These are phyloP conservation scores for Hibiscus trionum DNA, from an alignment of 345 rosid species.

Conservation along the genomic window DNA sequence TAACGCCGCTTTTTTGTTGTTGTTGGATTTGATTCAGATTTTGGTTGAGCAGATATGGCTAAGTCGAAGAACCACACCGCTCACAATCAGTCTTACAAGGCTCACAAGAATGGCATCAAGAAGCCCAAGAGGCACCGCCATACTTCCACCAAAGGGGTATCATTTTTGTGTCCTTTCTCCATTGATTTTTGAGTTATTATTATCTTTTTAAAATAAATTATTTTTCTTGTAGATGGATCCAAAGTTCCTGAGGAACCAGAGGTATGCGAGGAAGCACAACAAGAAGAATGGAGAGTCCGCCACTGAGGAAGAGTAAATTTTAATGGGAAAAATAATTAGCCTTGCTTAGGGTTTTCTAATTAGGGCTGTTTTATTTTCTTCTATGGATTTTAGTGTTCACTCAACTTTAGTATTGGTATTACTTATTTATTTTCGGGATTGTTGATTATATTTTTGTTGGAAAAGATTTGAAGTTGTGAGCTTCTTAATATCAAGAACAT, in stretches of 20 bases:
- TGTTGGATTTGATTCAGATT: not conserved
- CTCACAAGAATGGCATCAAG: constrained; percentile 98
- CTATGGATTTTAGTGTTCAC: not conserved
- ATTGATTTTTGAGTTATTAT: no score
- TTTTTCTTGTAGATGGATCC: constrained; percentile 72
- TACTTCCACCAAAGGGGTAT: constrained; percentile 91
- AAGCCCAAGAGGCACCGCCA: constrained; percentile 90
- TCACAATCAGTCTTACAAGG: constrained; percentile 95
- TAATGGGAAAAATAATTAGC: not conserved
- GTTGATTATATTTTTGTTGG: not conserved
- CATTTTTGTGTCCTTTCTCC: not conserved
- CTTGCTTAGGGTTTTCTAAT: not conserved
- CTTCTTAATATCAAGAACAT: not conserved
- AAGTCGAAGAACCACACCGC: constrained; percentile 99
- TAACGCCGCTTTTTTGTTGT: not conserved
- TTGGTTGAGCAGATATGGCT: constrained; percentile 58
- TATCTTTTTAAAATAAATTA: no score
- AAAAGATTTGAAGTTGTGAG: not conserved
- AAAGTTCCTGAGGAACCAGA: constrained; percentile 96
- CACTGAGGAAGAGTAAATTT: constrained; percentile 26
- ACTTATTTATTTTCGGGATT: not conserved
- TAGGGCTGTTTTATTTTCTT: not conserved
- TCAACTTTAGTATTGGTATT: not conserved
- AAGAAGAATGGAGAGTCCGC: constrained; percentile 39
- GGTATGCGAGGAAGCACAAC: constrained; percentile 97